Evolutionary conservation across 805 yeast genomes (phyloP), one percentile per base, ranked within the genome.

Genomic region (Myxozyma melibiosi): DNA sequence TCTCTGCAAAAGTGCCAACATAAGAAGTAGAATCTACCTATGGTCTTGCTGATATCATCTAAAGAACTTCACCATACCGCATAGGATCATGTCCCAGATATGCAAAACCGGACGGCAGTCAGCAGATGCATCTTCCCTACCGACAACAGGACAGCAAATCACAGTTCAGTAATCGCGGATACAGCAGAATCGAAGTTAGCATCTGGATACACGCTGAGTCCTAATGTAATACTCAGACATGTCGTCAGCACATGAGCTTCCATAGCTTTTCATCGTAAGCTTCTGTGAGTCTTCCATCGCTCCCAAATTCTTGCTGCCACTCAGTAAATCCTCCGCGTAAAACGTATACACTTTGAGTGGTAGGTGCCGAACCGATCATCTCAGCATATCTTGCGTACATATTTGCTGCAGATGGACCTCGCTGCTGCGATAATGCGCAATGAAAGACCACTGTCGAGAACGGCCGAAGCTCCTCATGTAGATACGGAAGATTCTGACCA

Each of bases 351-450:
- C 78, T 73, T 55, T 82, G 77, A 4, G 63, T 67, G 5, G 71
- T 67, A 2, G 24, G 13, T 27, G 72, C 70, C 31, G 69, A 66
- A 25, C 67, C 68, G 6, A 40, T 44, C 59, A 53, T 40, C 4
- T 55, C 82, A 62, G 43, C 73, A 62, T 76, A 76, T 54, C 85
- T 71, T 61, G 78, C 67, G 65, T 86, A 86, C 65, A 75, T 76
- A 71, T 84, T 73, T 0, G 97, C 90, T 2, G 96, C 81, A 2
- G 88, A 76, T 0, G 98, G 98, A 0, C 98, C 98, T 51, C 99
- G 76, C 58, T 86, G 95, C 71, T 94, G 98, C 2, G 95, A 85
- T 30, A 88, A 76, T 28, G 91, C 90, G 71, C 99, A 92, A 70
- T 94, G 97, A 73, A 92, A 94, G 0, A 94, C 86, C 0, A 90